Percentiles rank a stretch among this genome's conserved stretches.
Conservation (phyloP, 2,329 filamentous ascomycete genomes). For the Aspergillus sp. region DNA sequence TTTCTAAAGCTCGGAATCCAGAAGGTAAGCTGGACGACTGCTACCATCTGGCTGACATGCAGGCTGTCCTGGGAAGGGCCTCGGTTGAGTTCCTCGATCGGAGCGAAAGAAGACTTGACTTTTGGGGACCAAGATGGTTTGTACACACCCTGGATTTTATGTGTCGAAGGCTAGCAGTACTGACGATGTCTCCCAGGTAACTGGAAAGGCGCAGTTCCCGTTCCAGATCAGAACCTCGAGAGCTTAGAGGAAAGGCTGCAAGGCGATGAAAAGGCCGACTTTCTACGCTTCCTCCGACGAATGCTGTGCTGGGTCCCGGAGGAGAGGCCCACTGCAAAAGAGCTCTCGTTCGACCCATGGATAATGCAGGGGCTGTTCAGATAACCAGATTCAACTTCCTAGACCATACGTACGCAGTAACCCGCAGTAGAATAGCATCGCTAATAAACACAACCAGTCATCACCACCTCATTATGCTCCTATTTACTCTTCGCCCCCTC, state of each 20-base stretch:
- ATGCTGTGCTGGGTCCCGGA: constrained; percentile 12
- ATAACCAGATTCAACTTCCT: too few species aligned
- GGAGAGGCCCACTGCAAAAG: constrained; percentile 14
- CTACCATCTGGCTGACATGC: constrained; percentile 12
- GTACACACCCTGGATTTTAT: neutral
- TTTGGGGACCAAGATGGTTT: constrained; percentile 10
- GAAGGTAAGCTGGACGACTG: constrained; percentile 9
- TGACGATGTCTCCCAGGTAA: constrained; percentile 5
- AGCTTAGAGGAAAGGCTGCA: constrained; percentile 8
- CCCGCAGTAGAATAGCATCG: neutral
- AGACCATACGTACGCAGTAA: too few species aligned
- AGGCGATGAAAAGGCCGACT: constrained; percentile 12
- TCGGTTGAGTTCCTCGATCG: constrained; percentile 10
- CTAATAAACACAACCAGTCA: neutral
- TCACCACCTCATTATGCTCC: neutral
- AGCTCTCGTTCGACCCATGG: constrained; percentile 16
- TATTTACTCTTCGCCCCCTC: constrained; percentile 26
- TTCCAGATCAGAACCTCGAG: constrained; percentile 12
- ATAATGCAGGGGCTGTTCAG: constrained; percentile 11
- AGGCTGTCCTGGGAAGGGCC: constrained; percentile 6
- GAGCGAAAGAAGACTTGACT: constrained; percentile 5
- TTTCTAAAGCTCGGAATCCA: constrained; percentile 13
- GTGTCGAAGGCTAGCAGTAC: neutral
- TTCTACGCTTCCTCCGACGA: constrained; percentile 13
- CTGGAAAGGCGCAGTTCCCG: constrained; percentile 9